Percentiles rank a stretch among this genome's conserved stretches.
These are phyloP conservation scores for Cyclocybe aegerita DNA, from an alignment of 768 basidiomycete species.

Conservation along the genomic window DNA sequence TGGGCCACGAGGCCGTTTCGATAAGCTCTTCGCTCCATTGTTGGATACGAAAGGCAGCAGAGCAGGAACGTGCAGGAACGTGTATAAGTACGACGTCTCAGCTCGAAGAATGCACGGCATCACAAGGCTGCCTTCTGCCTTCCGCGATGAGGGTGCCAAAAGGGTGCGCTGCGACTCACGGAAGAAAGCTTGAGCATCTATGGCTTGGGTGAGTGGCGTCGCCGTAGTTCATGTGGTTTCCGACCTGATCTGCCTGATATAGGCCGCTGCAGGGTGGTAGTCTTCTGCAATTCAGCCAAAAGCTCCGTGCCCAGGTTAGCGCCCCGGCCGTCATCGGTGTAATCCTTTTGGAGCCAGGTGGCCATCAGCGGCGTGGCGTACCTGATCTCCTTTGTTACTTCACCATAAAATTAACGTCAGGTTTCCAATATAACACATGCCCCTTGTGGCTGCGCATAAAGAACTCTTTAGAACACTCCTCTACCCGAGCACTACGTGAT, in stretches of 20 bases:
- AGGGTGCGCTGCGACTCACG: too few relatives aligned
- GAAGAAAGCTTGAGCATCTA: too few relatives aligned
- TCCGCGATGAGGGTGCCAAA: too few relatives aligned
- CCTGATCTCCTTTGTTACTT: conserved; percentile 34
- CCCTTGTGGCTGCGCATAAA: conserved; percentile 26
- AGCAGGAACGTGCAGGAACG: too few relatives aligned
- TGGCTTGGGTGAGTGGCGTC: conserved; percentile 10
- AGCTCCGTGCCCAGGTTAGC: conserved; percentile 17
- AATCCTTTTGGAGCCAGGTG: conserved; percentile 15
- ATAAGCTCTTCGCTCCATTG: too few relatives aligned
- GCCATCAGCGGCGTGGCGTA: conserved; percentile 27
- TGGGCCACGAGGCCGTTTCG: too few relatives aligned
- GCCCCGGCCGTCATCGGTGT: conserved; percentile 23
- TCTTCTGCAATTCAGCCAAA: conserved; percentile 10
- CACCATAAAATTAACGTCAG: conserved; percentile 24
- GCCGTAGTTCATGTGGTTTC: conserved; percentile 7
- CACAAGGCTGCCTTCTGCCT: too few relatives aligned
- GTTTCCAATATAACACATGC: conserved; percentile 24
- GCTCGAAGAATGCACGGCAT: too few relatives aligned
- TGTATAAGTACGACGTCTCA: too few relatives aligned
- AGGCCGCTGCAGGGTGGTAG: conserved; percentile 10
- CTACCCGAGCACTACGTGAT: conserved; percentile 16
- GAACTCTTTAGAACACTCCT: conserved; percentile 25
- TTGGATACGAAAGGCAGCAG: too few relatives aligned
- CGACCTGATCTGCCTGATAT: conserved; percentile 22